Conservation (phyloP, 169 alveolate species). For the Sarcocystis neurona region DNA sequence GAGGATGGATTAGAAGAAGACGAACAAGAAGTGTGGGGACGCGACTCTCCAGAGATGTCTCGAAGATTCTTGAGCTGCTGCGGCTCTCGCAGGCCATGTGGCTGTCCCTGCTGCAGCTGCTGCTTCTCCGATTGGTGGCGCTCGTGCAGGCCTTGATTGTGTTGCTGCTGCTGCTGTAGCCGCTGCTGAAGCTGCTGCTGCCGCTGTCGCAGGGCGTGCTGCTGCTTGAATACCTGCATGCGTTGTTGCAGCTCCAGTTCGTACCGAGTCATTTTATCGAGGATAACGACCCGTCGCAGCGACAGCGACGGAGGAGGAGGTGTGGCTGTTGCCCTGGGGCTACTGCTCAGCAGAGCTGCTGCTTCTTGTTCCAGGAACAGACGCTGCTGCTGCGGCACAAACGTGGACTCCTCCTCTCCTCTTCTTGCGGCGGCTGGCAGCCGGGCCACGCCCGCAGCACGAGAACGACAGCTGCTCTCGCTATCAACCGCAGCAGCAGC, state of each 20-base stretch:
- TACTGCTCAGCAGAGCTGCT: too few species aligned
- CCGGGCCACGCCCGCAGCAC: too few species aligned
- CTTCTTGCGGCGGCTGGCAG: too few species aligned
- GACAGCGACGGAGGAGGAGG: slow-evolving; percentile 31
- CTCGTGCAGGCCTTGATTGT: neutral
- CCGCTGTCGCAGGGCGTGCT: too few species aligned
- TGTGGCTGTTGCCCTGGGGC: too few species aligned
- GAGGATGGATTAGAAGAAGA: neutral
- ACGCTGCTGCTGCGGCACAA: neutral
- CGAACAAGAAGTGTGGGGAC: neutral
- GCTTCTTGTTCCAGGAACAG: neutral
- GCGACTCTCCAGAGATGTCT: neutral
- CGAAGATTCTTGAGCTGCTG: neutral
- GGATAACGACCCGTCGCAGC: slow-evolving; percentile 40
- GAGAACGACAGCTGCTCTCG: too few species aligned
- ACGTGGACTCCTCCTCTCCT: slow-evolving; percentile 6
- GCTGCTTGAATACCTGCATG: neutral
- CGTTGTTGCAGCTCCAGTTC: slow-evolving; percentile 33
- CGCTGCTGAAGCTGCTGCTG: slow-evolving; percentile 32
- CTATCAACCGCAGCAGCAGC: too few species aligned
- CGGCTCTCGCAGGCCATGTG: neutral
- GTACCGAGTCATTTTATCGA: slow-evolving; percentile 44
- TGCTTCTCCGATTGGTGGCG: neutral
- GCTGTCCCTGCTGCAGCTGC: neutral
- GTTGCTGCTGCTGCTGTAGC: neutral